Evolutionary conservation across 106 monocot genomes (phyloP), one percentile per base, ranked within the genome.

Genomic region (Phalaenopsis equestris): DNA sequence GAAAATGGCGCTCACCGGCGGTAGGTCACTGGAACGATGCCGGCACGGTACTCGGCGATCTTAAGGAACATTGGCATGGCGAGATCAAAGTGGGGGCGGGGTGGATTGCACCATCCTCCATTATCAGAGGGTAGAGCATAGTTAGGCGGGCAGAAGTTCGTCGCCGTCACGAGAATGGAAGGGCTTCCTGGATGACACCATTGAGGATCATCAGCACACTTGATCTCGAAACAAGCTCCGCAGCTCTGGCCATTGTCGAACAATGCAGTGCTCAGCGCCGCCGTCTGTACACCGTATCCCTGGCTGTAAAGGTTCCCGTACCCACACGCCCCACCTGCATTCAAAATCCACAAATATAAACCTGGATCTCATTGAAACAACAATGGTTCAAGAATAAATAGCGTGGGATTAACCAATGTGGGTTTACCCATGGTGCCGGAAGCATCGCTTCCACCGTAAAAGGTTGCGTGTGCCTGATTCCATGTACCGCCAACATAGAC

Each of bases 101-200:
- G 89, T 0, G 89, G 86, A 70, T 86, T 89, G 70, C 86, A 86
- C 86, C 89, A 86, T 9, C 86, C 86, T 41, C 89, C 86, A n/a
- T 89, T 81, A 41, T 89, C 81, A 12, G 82, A 89, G 4, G 93
- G 89, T 11, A 86, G 86, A 12, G 90, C 93, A 81, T 77, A 84
- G 81, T 93, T 93, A 0, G 90, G 93, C 0, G 90, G 93, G 87
- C 93, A 90, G 86, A 93, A 93, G 82, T 93, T 93, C 45, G 93
- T 93, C 55, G 93, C 93, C 5, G 93, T 93, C 23, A 93, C 80
- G 77, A 84, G 73, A 52, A 89, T 89, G 38, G 89, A 89, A 0
- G 89, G 89, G 72, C 76, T 84, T 18, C 89, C 86, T 1, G 48
- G 46, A 38, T 86, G 86, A 67, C 89, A 89, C 89, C 89, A 89